Conservation (phyloP, 805 yeast genomes). For the Sugiyamaella valdiviana region DNA sequence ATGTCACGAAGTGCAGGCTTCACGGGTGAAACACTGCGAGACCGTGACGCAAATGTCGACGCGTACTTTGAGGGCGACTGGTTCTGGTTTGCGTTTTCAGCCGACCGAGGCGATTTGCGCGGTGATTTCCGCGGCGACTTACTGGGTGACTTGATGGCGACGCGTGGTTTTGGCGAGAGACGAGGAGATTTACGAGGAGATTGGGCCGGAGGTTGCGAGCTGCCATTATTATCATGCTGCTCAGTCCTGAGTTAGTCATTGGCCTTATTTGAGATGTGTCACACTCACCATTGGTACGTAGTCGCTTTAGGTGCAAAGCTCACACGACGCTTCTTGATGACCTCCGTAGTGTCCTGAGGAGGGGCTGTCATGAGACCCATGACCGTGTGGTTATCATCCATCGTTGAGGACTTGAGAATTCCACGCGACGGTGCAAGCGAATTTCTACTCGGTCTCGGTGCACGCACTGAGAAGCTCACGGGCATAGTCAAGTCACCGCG, state of each 20-base stretch:
- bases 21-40: slow-evolving; percentile 2
- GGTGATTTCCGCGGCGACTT: background rate
- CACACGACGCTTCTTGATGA: slow-evolving; percentile 47
- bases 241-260: background rate
- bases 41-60: background rate
- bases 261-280: background rate
- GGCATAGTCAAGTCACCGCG: background rate
- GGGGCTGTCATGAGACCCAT: slow-evolving; percentile 33
- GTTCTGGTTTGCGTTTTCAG: background rate
- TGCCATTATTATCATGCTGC: background rate
- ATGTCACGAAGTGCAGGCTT: background rate
- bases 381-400: slow-evolving; percentile 32
- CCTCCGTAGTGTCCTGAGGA: slow-evolving; percentile 13
- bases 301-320: slow-evolving; percentile 62
- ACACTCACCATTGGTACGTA: slow-evolving; percentile 7
- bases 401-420: slow-evolving; percentile 32
- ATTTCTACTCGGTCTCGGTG: slow-evolving; percentile 22
- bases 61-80: background rate
- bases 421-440: slow-evolving; percentile 37
- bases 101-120: background rate
- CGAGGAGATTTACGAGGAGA: background rate
- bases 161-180: background rate
- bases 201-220: background rate
- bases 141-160: background rate
- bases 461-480: background rate